These are phyloP conservation scores for Coriolopsis trogii DNA, from an alignment of 1,284 basidiomycete species.

Conservation along the genomic window DNA sequence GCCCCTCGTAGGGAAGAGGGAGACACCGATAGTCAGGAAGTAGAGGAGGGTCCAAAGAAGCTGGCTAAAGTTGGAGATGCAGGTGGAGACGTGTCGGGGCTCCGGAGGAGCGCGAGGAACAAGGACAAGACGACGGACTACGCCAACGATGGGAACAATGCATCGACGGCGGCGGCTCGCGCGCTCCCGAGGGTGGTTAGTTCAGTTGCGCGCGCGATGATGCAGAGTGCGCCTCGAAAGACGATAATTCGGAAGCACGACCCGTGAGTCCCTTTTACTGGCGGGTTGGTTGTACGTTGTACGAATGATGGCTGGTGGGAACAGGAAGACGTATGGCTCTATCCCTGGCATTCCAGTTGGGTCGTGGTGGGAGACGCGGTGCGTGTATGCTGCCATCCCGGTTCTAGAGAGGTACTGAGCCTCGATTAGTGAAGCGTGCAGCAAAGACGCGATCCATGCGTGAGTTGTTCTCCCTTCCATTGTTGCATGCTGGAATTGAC, in stretches of 20 bases:
- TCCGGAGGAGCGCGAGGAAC: slow-evolving; percentile 68
- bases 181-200: slow-evolving; percentile 21
- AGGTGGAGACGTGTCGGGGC: slow-evolving; percentile 23
- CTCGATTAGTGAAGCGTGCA: slow-evolving; percentile 58
- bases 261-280: slow-evolving; percentile 52
- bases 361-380: slow-evolving; percentile 77
- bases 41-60: slow-evolving; percentile 19
- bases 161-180: slow-evolving; percentile 15
- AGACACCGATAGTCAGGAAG: slow-evolving; percentile 22
- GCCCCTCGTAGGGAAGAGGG: slow-evolving; percentile 31
- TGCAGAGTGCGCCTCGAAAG: slow-evolving; percentile 30
- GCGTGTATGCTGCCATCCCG: background rate
- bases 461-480: slow-evolving; percentile 40
- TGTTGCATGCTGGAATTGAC: slow-evolving; percentile 1
- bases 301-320: background rate
- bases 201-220: slow-evolving; percentile 18
- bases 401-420: background rate
- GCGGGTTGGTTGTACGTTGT: background rate
- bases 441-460: slow-evolving; percentile 76
- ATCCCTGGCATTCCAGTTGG: slow-evolving; percentile 80
- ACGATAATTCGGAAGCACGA: slow-evolving; percentile 49
- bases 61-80: slow-evolving; percentile 11
- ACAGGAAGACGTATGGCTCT: slow-evolving; percentile 53
- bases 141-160: slow-evolving; percentile 34
- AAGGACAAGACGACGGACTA: slow-evolving; percentile 62